Evolutionary conservation across 139 green algal genomes (phyloP), one percentile per base, ranked within the genome.

Genomic region (Prasinococcaceae sp.): DNA sequence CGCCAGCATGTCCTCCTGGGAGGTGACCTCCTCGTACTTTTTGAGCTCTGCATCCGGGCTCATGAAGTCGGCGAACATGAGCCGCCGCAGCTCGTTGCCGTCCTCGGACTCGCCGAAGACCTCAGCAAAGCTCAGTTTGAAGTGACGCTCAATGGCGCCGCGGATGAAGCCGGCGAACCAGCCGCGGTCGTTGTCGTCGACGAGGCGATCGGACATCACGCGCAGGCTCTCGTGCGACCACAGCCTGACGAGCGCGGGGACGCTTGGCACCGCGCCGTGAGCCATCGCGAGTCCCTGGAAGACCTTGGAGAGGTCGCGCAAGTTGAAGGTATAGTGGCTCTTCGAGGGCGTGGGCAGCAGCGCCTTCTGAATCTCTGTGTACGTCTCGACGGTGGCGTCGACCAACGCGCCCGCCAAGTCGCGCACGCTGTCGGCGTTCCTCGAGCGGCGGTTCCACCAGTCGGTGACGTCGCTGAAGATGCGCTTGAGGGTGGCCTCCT

Each of bases 291-390:
- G 63, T 40, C 71, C 72, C 59, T 80, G 68, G 62, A 73, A 66
- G 24, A 65, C 70, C 54, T 80, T 83, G 56, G 50, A 67, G 23
- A 88, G 61, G 64, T 88, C 79, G 44, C 79, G 64, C 70, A 88
- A 74, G 76, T 88, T 88, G 76, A 80, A 88, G 14, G 64, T 78
- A 68, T 88, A 88, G 66, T 88, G 76, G 47, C 49, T 76, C 66
- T 82, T 84, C 39, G 76, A 62, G 20, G 82, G 82, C 2, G 82
- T 92, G 8, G 64, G 64, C 17, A 73, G 64, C 23, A 73, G 50
- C 50, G 70, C 51, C 29, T 23, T 32, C 40, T 61, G 50, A 28
- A 67, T 55, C 23, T 54, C 52, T 26, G 63, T 60, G 61, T 74
- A 74, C 16, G 71, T 62, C 8, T 62, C 61, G 20, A 74, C 35